Conservation (phyloP, 352 stramenopile genomes). For the Peronospora destructor region DNA sequence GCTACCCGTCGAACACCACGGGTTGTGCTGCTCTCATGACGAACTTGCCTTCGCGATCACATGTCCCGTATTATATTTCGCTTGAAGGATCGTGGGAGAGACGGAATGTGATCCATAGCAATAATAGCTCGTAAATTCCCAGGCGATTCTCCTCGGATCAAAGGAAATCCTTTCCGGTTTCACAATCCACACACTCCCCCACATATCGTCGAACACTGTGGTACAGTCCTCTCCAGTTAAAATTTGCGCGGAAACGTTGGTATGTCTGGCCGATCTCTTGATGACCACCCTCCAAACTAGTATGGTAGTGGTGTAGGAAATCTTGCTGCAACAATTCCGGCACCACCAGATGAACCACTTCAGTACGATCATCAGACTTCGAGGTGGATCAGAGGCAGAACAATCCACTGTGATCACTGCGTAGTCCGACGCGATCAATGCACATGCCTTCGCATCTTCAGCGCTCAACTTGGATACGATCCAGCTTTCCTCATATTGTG, state of each 20-base stretch:
- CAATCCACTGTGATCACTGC: background rate
- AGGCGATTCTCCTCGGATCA: slow-evolving; percentile 3
- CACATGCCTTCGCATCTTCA: background rate
- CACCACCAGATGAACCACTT: too few relatives aligned
- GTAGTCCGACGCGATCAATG: slow-evolving; percentile 6
- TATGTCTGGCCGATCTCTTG: too few relatives aligned
- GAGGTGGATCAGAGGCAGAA: background rate
- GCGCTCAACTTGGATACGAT: background rate
- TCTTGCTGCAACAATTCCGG: too few relatives aligned
- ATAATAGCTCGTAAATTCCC: too few relatives aligned
- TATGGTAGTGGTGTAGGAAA: too few relatives aligned
- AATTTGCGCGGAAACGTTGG: slow-evolving; percentile 1
- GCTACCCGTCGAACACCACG: too few relatives aligned
- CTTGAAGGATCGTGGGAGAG: too few relatives aligned
- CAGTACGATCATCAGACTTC: background rate
- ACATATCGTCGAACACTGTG: background rate
- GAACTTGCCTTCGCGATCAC: too few relatives aligned
- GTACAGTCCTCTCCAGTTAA: slow-evolving; percentile 3
- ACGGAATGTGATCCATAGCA: too few relatives aligned
- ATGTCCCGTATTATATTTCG: too few relatives aligned
- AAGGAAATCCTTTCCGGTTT: background rate
- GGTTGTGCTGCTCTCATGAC: too few relatives aligned
- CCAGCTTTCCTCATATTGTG: slow-evolving; percentile 4
- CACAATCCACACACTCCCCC: slow-evolving; percentile 6
- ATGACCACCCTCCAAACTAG: too few relatives aligned